Evolutionary conservation across 2,329 filamentous ascomycete genomes (phyloP).

Genomic region (Hypoxylon sp.): DNA sequence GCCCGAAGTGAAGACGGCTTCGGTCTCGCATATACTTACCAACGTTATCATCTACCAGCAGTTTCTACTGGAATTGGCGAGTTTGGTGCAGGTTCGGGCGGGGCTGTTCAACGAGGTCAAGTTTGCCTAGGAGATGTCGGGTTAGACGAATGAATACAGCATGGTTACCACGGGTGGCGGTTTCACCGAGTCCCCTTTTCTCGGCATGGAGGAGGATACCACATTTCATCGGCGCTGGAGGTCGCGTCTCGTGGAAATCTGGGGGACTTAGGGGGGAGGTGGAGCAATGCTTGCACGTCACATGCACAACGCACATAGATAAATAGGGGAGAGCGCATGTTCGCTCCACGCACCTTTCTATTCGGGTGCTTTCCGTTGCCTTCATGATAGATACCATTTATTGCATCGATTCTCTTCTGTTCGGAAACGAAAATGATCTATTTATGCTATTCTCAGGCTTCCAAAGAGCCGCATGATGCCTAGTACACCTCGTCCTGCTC

Average conservation of each 20-base stretch:
- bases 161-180: slow-evolving; percentile 14
- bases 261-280: slow-evolving; percentile 11
- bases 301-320: slow-evolving; percentile 25
- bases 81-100: slow-evolving; percentile 80
- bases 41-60: slow-evolving; percentile 85
- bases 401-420: slow-evolving; percentile 23
- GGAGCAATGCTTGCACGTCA: slow-evolving; percentile 27
- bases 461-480: not conserved
- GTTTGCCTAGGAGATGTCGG: slow-evolving; percentile 61
- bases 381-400: slow-evolving; percentile 38
- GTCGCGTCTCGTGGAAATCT: slow-evolving; percentile 11
- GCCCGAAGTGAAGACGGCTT: slow-evolving; percentile 65
- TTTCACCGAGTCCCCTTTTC: slow-evolving; percentile 5
- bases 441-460: not conserved
- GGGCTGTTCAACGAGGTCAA: slow-evolving; percentile 83
- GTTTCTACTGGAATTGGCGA: slow-evolving; percentile 83
- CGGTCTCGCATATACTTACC: slow-evolving; percentile 83
- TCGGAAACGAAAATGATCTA: slow-evolving; percentile 1
- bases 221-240: slow-evolving; percentile 28
- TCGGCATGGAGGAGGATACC: slow-evolving; percentile 21
- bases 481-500: not conserved
- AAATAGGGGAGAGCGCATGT: not conserved
- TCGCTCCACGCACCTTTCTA: not conserved
- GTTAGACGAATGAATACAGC: slow-evolving; percentile 5
- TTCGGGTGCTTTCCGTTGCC: slow-evolving; percentile 14